Percentiles rank a stretch among this genome's conserved stretches.
Evolutionary conservation across 2,329 filamentous ascomycete species (phyloP).

Genomic region (Fusarium verrucosum): DNA sequence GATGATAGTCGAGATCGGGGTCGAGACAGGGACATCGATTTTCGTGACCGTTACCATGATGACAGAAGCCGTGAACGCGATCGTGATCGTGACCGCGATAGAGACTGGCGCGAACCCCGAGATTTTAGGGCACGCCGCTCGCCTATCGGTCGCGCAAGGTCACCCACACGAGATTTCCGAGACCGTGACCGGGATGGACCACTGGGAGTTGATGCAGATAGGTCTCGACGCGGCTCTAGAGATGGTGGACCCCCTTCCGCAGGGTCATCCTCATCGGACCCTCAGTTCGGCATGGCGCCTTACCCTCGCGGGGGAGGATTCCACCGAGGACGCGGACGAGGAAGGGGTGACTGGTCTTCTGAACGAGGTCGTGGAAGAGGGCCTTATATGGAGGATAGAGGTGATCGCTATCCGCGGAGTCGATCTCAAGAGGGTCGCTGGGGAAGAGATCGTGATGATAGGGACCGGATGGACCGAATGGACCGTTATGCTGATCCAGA

Average conservation of each 20-base stretch:
- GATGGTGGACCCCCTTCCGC: slow-evolving; percentile 76
- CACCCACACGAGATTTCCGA: slow-evolving; percentile 73
- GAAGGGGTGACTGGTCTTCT: slow-evolving; percentile 53
- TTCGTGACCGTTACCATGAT: slow-evolving; percentile 67
- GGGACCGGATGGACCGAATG: slow-evolving; percentile 57
- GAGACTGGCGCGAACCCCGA: slow-evolving; percentile 55
- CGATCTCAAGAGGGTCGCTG: slow-evolving; percentile 72
- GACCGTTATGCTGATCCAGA: slow-evolving; percentile 56
- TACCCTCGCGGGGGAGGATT: slow-evolving; percentile 67
- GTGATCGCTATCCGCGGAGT: slow-evolving; percentile 69
- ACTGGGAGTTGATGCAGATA: slow-evolving; percentile 71
- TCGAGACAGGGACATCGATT: slow-evolving; percentile 69
- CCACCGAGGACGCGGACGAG: slow-evolving; percentile 62
- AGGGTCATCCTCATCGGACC: slow-evolving; percentile 75
- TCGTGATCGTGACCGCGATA: slow-evolving; percentile 63
- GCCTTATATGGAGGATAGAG: slow-evolving; percentile 67
- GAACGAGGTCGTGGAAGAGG: slow-evolving; percentile 65
- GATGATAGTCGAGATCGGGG: slow-evolving; percentile 70
- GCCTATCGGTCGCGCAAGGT: slow-evolving; percentile 67
- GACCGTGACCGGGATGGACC: slow-evolving; percentile 66
- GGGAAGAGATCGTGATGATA: slow-evolving; percentile 65
- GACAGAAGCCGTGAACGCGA: slow-evolving; percentile 69
- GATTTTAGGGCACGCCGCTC: slow-evolving; percentile 63
- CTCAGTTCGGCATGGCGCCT: slow-evolving; percentile 63
- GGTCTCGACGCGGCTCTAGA: slow-evolving; percentile 73